Percentiles rank a stretch among this genome's conserved stretches.
Conservation (phyloP, 1,284 basidiomycete genomes). For the Bondarzewia mesenterica region DNA sequence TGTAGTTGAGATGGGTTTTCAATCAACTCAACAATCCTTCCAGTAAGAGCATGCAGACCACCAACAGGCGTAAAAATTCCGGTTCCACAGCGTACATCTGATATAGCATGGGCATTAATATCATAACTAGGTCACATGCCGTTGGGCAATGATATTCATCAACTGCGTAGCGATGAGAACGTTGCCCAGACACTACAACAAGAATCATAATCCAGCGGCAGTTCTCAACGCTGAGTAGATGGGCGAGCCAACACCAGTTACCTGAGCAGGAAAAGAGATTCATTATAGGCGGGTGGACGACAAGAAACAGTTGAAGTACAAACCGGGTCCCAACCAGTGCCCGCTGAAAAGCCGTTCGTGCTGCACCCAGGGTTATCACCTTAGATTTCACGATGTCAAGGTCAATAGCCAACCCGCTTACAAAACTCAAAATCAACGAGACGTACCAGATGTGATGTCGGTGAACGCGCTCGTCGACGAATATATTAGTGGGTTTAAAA, state of each 20-base stretch:
- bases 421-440: neutral
- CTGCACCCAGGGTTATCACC: conserved; percentile 16
- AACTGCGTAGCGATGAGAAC: no score
- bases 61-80: no score
- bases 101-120: no score
- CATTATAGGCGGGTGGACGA: neutral
- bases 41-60: no score
- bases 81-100: no score
- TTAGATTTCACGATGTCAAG: neutral
- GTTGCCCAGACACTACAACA: no score
- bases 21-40: no score
- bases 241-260: conserved; percentile 29
- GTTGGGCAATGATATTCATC: no score
- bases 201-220: neutral
- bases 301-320: conserved; percentile 2
- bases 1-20: no score
- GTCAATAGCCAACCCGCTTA: neutral
- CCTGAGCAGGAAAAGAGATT: conserved; percentile 11
- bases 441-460: conserved; percentile 36
- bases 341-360: conserved; percentile 27
- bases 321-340: conserved; percentile 26
- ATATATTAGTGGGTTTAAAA: conserved; percentile 54
- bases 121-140: no score
- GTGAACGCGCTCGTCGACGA: conserved; percentile 40
- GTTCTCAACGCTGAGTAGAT: conserved; percentile 22